Evolutionary conservation across 148 eudicot species (phyloP).

Genomic region (Arctostaphylos glauca): DNA sequence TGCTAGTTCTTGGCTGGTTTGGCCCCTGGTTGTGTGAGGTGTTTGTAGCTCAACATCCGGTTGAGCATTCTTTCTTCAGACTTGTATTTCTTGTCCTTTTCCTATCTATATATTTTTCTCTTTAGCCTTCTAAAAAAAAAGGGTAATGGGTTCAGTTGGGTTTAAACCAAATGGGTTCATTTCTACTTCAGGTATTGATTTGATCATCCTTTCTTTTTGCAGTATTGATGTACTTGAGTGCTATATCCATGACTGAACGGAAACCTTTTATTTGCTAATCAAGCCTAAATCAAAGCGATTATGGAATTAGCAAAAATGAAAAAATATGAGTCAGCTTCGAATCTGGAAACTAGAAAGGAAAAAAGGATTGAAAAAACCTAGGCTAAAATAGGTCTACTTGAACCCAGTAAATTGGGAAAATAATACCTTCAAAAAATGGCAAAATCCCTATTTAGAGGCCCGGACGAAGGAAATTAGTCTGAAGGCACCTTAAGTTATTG

Average conservation of each 20-base stretch:
- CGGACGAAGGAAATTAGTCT: background rate
- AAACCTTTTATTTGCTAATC: background rate
- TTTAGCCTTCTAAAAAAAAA: too few species aligned
- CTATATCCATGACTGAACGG: background rate
- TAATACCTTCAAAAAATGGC: too few species aligned
- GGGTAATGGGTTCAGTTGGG: conserved; percentile 15
- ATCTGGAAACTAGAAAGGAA: background rate
- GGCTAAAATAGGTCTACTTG: background rate
- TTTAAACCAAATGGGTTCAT: conserved; percentile 20
- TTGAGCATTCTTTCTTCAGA: too few species aligned
- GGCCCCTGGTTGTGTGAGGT: too few species aligned
- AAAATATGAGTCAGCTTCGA: background rate
- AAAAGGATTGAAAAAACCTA: background rate
- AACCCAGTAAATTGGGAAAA: background rate
- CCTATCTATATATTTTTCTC: too few species aligned
- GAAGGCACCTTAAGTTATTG: background rate
- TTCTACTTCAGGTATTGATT: conserved; percentile 25
- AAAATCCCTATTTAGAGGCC: background rate
- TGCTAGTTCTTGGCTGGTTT: too few species aligned
- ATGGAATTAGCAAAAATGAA: background rate
- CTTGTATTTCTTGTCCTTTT: too few species aligned
- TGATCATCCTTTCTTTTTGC: conserved; percentile 1
- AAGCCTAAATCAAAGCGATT: background rate
- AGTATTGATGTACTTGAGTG: background rate
- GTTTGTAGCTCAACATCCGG: too few species aligned